phyloP scores from a whole-genome alignment of 78 protist genomes.

The Dictyostelium firmibasis region DNA sequence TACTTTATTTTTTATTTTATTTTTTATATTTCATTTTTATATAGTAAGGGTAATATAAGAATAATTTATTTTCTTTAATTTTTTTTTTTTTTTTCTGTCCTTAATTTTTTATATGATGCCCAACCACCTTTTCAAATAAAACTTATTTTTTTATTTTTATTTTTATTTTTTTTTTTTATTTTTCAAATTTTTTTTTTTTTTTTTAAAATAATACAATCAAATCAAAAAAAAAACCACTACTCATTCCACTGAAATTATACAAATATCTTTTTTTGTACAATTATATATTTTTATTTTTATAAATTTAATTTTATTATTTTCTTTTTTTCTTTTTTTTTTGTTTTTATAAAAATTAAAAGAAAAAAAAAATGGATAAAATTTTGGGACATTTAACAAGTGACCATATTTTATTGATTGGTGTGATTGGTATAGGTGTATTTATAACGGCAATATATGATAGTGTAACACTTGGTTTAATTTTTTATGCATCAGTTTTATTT shows the following conservation, averaged over 20 bases:
- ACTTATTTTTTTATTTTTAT: too few species aligned
- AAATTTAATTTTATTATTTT: background rate
- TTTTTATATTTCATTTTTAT: too few species aligned
- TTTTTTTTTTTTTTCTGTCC: too few species aligned
- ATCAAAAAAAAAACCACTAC: background rate
- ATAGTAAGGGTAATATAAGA: too few species aligned
- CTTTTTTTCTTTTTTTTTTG: background rate
- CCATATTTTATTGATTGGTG: constrained; percentile 16
- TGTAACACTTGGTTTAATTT: background rate
- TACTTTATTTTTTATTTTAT: too few species aligned
- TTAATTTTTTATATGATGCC: too few species aligned
- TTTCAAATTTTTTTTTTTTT: too few species aligned
- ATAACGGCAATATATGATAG: constrained; percentile 9
- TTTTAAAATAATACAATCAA: background rate
- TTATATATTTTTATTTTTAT: background rate
- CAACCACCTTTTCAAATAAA: too few species aligned
- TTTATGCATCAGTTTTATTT: background rate
- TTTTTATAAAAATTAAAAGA: too few species aligned
- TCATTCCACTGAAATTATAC: background rate
- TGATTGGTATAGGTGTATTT: constrained; percentile 34
- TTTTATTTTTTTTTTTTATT: too few species aligned
- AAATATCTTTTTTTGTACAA: background rate
- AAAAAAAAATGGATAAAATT: background rate
- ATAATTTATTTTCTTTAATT: too few species aligned
- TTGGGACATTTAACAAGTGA: background rate